Evolutionary conservation across 768 basidiomycete genomes (phyloP).

Genomic region (Ephemerocybe angulata): DNA sequence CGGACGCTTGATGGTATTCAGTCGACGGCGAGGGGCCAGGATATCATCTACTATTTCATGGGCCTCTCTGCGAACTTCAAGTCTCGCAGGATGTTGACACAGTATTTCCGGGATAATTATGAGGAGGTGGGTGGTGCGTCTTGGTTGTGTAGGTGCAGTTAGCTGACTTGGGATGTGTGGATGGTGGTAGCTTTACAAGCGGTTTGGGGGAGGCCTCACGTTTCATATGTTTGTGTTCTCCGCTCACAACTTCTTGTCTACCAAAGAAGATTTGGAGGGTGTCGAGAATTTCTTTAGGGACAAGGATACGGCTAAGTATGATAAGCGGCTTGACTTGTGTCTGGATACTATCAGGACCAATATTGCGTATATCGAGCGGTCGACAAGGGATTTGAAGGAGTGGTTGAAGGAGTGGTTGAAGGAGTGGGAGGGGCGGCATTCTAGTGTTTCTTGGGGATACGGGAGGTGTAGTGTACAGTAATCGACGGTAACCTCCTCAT

Average conservation of each 20-base stretch:
- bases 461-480: too few relatives aligned
- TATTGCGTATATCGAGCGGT: constrained; percentile 62
- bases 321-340: constrained; percentile 59
- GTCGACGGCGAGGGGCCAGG: constrained; percentile 52
- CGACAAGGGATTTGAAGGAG: constrained; percentile 48
- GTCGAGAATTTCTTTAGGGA: constrained; percentile 74
- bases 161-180: not conserved
- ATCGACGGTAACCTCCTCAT: too few relatives aligned
- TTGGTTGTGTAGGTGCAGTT: constrained; percentile 9
- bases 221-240: constrained; percentile 46
- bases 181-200: constrained; percentile 59
- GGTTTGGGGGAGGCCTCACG: constrained; percentile 68
- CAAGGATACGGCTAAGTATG: constrained; percentile 69
- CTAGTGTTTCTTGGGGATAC: too few relatives aligned
- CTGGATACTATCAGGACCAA: constrained; percentile 65
- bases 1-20: constrained; percentile 64
- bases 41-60: constrained; percentile 60
- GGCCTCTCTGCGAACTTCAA: constrained; percentile 56
- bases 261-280: constrained; percentile 59
- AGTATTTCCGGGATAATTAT: constrained; percentile 71
- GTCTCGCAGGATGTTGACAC: constrained; percentile 49
- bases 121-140: constrained; percentile 56
- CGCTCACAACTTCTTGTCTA: constrained; percentile 48
- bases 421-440: too few relatives aligned
- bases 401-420: constrained; percentile 50